Base-by-base conservation (phyloP, 148 eudicot species). In the Drosera capensis region DNA sequence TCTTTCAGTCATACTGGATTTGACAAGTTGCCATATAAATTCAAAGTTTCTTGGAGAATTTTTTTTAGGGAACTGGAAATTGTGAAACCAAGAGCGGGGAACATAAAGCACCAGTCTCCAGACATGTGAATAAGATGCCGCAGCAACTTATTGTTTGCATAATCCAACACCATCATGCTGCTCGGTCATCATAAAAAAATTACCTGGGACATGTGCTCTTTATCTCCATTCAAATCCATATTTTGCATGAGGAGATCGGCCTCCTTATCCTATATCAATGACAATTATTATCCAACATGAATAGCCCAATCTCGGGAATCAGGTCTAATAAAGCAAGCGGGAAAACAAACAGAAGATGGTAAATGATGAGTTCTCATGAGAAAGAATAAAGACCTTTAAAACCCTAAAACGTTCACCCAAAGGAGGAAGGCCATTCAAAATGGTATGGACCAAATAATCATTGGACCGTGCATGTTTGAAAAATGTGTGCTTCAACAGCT, bases 121-220 rank as follows among this genome's bases (percentile, higher is more conserved):
- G n/a, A n/a, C n/a, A n/a, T n/a, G n/a, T n/a, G n/a, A n/a, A n/a
- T n/a, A n/a, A n/a, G n/a, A n/a, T n/a, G n/a, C n/a, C n/a, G n/a
- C n/a, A n/a, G n/a, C n/a, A n/a, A n/a, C n/a, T n/a, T n/a, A n/a
- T n/a, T n/a, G n/a, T n/a, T n/a, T n/a, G n/a, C n/a, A n/a, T n/a
- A n/a, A n/a, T n/a, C n/a, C n/a, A n/a, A n/a, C n/a, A n/a, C n/a
- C n/a, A n/a, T n/a, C n/a, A n/a, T n/a, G n/a, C n/a, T n/a, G n/a
- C n/a, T n/a, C n/a, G n/a, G n/a, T n/a, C n/a, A n/a, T n/a, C 18
- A 39, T 21, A 2, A 23, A 50, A 17, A 23, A 59, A 40, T 62
- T 45, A 84, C 95, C 95, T 90, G 93, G n/a, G 97, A 90, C 46
- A 84, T 48, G 3, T 80, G 93, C 23, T 90, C 95, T 66, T 78